A percentile compares a stretch with the other conserved stretches of the same genome.
Conservation (phyloP, 805 yeast species). For the Ogataea haglerorum region DNA sequence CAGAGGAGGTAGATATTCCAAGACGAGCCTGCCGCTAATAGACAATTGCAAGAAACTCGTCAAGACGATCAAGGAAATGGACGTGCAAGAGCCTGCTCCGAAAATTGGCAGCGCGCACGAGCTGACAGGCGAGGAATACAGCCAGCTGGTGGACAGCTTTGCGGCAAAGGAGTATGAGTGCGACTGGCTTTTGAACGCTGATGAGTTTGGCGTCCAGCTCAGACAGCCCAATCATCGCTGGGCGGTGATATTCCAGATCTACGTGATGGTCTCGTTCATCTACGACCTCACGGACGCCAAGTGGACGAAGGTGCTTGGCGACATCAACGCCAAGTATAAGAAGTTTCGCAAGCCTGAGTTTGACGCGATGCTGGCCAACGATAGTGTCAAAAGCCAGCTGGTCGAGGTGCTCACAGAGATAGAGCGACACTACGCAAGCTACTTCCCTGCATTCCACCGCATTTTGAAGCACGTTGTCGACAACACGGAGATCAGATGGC, state of each 20-base stretch:
- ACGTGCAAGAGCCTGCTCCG: slow-evolving; percentile 7
- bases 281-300: slow-evolving; percentile 16
- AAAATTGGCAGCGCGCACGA: not conserved
- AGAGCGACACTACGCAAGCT: slow-evolving; percentile 20
- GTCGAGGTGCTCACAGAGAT: slow-evolving; percentile 19
- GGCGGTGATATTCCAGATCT: slow-evolving; percentile 23
- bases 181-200: slow-evolving; percentile 29
- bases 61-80: slow-evolving; percentile 15
- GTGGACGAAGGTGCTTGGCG: slow-evolving; percentile 19
- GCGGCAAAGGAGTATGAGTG: slow-evolving; percentile 20
- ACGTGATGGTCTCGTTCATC: slow-evolving; percentile 24
- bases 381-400: slow-evolving; percentile 11
- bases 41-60: slow-evolving; percentile 14
- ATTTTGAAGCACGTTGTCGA: slow-evolving; percentile 17
- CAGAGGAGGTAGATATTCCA: slow-evolving; percentile 15
- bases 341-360: slow-evolving; percentile 26
- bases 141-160: slow-evolving; percentile 11
- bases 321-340: slow-evolving; percentile 18
- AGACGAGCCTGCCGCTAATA: slow-evolving; percentile 7
- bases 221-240: slow-evolving; percentile 14
- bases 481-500: slow-evolving; percentile 25
- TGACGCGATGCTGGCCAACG: slow-evolving; percentile 14
- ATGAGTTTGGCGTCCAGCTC: slow-evolving; percentile 24
- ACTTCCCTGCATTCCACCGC: slow-evolving; percentile 14
- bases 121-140: slow-evolving; percentile 7